Conservation (phyloP, 106 monocot species). For the Dioscorea alata region DNA sequence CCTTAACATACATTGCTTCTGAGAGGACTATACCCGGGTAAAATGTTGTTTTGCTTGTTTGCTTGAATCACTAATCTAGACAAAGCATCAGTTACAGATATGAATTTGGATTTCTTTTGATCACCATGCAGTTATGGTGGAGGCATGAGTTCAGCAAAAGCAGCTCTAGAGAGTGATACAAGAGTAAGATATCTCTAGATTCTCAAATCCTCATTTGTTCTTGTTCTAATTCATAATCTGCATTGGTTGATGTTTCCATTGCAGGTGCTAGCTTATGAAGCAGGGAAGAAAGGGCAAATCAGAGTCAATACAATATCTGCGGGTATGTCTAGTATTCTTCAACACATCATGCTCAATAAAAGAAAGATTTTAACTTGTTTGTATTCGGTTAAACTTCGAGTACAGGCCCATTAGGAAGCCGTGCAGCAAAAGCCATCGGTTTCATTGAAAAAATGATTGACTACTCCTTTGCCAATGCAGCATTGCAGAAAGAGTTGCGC, state of each 20-base stretch:
- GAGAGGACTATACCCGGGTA: constrained; percentile 85
- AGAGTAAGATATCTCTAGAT: constrained; percentile 26
- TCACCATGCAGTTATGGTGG: constrained; percentile 57
- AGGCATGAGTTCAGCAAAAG: constrained; percentile 98
- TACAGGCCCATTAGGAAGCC: constrained; percentile 42
- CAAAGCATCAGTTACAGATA: no score
- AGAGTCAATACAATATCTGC: constrained; percentile 56
- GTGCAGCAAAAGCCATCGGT: constrained; percentile 52
- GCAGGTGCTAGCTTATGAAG: constrained; percentile 45
- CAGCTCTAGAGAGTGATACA: constrained; percentile 94
- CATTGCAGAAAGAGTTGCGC: constrained; percentile 40
- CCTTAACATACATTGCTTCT: constrained; percentile 85
- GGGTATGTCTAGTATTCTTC: constrained; percentile 8
- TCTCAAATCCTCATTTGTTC: no score
- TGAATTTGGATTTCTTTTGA: not conserved
- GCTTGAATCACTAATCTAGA: no score
- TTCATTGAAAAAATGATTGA: constrained; percentile 52
- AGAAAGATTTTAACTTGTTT: no score
- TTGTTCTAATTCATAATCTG: no score
- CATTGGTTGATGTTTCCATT: not conserved
- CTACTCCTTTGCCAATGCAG: constrained; percentile 40
- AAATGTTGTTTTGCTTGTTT: not conserved
- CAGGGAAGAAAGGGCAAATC: constrained; percentile 37
- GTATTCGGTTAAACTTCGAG: no score
- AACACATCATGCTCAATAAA: no score